These are phyloP conservation scores for Selaginella moellendorffii DNA, from an alignment of 75 land plant genomes.

Conservation along the genomic window DNA sequence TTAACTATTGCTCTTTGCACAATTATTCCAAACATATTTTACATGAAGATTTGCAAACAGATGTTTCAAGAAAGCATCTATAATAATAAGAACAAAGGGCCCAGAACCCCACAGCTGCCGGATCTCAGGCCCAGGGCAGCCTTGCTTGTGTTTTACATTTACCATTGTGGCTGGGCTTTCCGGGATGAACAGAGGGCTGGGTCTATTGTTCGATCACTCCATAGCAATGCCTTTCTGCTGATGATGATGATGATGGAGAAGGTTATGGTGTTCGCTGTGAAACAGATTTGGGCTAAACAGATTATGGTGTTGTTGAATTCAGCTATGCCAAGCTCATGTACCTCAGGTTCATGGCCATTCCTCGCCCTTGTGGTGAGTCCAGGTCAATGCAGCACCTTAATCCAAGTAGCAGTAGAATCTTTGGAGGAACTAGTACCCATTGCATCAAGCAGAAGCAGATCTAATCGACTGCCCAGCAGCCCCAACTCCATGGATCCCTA, in stretches of 20 bases:
- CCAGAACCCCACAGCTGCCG: too few relatives aligned
- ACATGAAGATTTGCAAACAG: background rate
- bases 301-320: too few relatives aligned
- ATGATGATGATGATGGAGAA: background rate
- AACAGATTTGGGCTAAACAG: background rate
- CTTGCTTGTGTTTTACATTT: background rate
- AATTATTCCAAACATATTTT: background rate
- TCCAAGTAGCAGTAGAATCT: background rate
- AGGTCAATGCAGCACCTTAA: background rate
- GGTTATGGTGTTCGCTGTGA: background rate
- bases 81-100: background rate
- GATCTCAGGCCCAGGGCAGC: background rate
- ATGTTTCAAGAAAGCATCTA: background rate
- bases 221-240: background rate
- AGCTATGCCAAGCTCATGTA: too few relatives aligned
- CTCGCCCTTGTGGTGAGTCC: background rate
- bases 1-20: constrained; percentile 1
- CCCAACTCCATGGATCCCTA: constrained; percentile 1
- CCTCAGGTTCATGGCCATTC: constrained; percentile 2
- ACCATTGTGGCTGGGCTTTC: background rate
- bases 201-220: background rate
- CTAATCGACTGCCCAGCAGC: constrained; percentile 2
- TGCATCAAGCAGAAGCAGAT: background rate
- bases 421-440: background rate
- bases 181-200: constrained; percentile 2